Evolutionary conservation across 441 rosid species (phyloP).

Genomic region (Pelargonium australe): DNA sequence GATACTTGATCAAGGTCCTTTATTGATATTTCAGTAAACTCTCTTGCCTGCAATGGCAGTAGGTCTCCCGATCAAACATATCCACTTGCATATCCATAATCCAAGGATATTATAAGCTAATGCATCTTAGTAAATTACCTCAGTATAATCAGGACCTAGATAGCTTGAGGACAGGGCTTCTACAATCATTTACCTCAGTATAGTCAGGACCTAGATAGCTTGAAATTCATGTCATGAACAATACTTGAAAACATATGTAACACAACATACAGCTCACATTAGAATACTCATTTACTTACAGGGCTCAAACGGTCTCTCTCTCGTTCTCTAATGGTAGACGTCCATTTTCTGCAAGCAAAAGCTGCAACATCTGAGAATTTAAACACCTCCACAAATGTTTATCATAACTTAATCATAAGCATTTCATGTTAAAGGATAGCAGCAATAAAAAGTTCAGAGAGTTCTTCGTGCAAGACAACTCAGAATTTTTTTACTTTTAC

Average conservation of each 20-base stretch:
- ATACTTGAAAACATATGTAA: constrained; percentile 7
- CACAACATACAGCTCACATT: constrained; percentile 15
- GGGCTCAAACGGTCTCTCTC: constrained; percentile 84
- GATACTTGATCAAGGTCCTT: constrained; percentile 73
- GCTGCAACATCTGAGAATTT: not conserved
- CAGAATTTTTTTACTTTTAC: not conserved
- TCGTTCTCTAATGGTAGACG: constrained; percentile 58
- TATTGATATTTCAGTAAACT: constrained; percentile 62
- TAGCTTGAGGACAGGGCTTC: constrained; percentile 74
- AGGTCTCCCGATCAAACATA: constrained; percentile 12
- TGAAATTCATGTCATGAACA: constrained; percentile 7
- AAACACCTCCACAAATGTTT: not conserved
- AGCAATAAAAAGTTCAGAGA: too few relatives aligned
- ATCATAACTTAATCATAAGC: not conserved
- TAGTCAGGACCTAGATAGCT: constrained; percentile 57
- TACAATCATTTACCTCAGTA: too few relatives aligned
- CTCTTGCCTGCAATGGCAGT: constrained; percentile 50
- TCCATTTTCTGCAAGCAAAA: constrained; percentile 69
- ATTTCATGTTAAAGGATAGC: not conserved
- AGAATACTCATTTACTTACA: constrained; percentile 34
- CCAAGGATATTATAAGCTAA: constrained; percentile 11
- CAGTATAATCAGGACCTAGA: constrained; percentile 88
- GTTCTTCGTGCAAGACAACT: too few relatives aligned
- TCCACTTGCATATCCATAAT: constrained; percentile 15
- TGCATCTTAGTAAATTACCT: constrained; percentile 38